phyloP scores from a whole-genome alignment of 2,329 filamentous ascomycete genomes.

The Fusarium pseudograminearum region DNA sequence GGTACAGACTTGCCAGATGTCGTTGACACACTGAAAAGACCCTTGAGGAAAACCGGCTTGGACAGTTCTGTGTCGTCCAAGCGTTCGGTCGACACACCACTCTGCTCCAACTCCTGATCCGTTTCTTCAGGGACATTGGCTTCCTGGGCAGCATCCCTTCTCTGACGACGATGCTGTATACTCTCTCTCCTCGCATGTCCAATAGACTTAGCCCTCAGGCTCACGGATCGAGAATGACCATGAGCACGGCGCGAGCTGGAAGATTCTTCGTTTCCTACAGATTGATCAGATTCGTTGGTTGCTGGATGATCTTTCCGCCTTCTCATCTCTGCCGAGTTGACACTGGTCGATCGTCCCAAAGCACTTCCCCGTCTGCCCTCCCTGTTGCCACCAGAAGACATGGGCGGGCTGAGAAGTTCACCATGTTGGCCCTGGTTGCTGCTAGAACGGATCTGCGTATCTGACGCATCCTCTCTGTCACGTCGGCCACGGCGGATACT shows the following conservation, averaged over 20 bases:
- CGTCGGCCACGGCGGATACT: constrained; percentile 76
- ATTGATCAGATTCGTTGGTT: constrained; percentile 84
- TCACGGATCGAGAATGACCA: constrained; percentile 68
- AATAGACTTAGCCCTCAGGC: constrained; percentile 84
- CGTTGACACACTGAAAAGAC: constrained; percentile 95
- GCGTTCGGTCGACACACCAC: constrained; percentile 70
- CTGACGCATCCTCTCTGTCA: constrained; percentile 64
- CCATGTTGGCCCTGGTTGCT: constrained; percentile 79
- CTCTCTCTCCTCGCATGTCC: constrained; percentile 91
- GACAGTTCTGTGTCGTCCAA: constrained; percentile 80
- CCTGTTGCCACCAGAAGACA: constrained; percentile 67
- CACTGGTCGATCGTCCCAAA: constrained; percentile 88
- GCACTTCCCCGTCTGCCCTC: constrained; percentile 72
- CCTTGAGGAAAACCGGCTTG: constrained; percentile 95
- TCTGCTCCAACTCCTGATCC: constrained; percentile 78
- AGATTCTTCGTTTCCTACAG: constrained; percentile 67
- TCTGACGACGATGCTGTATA: constrained; percentile 85
- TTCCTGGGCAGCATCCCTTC: constrained; percentile 77
- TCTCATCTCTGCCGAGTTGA: constrained; percentile 87
- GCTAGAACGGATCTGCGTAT: constrained; percentile 63
- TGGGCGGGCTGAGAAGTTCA: constrained; percentile 81
- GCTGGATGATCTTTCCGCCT: constrained; percentile 77
- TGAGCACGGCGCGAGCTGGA: constrained; percentile 64
- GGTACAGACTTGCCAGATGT: constrained; percentile 91
- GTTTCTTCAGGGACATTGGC: constrained; percentile 92